Conservation (phyloP, 2,329 filamentous ascomycete genomes). For the Phyllosticta paracitricarpa region DNA sequence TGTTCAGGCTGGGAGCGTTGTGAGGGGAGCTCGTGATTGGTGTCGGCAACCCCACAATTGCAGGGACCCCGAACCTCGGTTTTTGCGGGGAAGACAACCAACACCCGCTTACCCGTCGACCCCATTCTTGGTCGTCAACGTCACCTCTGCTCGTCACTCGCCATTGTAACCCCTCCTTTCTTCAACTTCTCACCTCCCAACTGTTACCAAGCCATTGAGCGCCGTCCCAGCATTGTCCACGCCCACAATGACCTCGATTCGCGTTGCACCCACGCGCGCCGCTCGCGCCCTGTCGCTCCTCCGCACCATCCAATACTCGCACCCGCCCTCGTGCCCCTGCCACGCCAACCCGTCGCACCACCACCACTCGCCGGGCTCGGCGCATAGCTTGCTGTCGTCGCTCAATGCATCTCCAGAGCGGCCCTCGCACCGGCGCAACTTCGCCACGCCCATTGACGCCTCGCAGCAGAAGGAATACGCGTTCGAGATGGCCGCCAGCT, state of each 20-base stretch:
- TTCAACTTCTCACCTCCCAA: not conserved
- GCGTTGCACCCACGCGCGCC: constrained; percentile 36
- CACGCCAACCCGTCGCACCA: constrained; percentile 81
- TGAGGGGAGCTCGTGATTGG: not conserved
- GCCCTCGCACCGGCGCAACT: constrained; percentile 34
- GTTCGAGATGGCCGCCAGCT: constrained; percentile 95
- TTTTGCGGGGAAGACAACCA: not conserved
- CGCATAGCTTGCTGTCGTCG: constrained; percentile 25
- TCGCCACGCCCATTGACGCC: constrained; percentile 68
- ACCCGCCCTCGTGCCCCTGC: constrained; percentile 81
- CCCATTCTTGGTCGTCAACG: not conserved
- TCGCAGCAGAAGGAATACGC: constrained; percentile 85
- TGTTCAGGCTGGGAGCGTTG: no score
- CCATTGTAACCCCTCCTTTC: no score
- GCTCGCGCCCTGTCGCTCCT: constrained; percentile 62
- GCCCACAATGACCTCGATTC: constrained; percentile 18
- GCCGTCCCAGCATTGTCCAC: not conserved
- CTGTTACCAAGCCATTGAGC: not conserved
- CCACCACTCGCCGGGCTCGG: constrained; percentile 37
- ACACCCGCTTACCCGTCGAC: not conserved
- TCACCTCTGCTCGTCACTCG: not conserved
- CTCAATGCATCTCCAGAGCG: constrained; percentile 32
- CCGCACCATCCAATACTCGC: constrained; percentile 81
- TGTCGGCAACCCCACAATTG: not conserved
- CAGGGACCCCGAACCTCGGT: not conserved